Conservation (phyloP, 2,329 filamentous ascomycete genomes). For the Monosporascus sp. region DNA sequence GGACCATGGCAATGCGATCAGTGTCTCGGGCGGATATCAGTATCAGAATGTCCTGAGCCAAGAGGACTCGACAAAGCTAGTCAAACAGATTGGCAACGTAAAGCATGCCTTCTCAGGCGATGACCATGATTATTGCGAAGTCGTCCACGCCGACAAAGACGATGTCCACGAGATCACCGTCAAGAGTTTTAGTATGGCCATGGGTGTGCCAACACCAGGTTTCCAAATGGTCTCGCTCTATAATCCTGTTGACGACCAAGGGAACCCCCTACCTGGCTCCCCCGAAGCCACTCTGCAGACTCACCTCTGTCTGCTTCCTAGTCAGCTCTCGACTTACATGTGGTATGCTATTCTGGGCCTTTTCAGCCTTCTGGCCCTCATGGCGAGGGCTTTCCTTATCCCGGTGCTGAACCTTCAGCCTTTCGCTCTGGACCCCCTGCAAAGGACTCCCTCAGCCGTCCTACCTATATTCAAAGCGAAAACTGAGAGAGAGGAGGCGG, state of each 20-base stretch:
- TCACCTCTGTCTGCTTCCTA: constrained; percentile 83
- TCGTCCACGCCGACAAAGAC: constrained; percentile 68
- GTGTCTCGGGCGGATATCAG: constrained; percentile 76
- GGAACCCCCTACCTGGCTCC: constrained; percentile 38
- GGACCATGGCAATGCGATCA: constrained; percentile 73
- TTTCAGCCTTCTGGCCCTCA: constrained; percentile 43
- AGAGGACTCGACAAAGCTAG: constrained; percentile 67
- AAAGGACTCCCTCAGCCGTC: constrained; percentile 19
- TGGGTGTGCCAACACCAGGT: constrained; percentile 85
- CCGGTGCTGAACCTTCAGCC: constrained; percentile 47
- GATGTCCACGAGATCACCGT: constrained; percentile 81
- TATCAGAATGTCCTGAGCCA: constrained; percentile 91
- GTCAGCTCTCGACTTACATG: constrained; percentile 79
- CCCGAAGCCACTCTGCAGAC: constrained; percentile 67
- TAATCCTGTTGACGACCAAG: constrained; percentile 72
- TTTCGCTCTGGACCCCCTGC: constrained; percentile 44
- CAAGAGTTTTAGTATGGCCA: constrained; percentile 92
- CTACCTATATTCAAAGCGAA: constrained; percentile 51
- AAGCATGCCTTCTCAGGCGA: constrained; percentile 89
- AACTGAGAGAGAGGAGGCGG: constrained; percentile 39
- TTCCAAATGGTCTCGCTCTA: constrained; percentile 86
- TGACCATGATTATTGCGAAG: constrained; percentile 95
- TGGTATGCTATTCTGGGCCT: constrained; percentile 64
- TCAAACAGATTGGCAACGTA: constrained; percentile 75
- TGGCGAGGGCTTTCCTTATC: constrained; percentile 50